Conservation (phyloP, 1,139 yeast species). For the Meyerozyma elateridarum region DNA sequence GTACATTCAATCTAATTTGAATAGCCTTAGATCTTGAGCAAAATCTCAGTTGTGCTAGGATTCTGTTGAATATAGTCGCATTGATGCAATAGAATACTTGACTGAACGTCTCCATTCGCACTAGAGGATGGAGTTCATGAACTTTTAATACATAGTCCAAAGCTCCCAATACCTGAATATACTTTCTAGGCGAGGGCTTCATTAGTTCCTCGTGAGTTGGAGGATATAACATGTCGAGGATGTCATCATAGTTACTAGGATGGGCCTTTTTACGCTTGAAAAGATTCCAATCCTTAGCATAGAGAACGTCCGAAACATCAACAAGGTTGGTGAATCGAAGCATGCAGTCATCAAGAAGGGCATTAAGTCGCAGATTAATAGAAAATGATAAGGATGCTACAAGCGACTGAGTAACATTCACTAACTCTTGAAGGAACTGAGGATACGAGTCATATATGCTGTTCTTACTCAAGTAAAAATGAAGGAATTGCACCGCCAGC, state of each 20-base stretch:
- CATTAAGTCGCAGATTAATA: constrained; percentile 54
- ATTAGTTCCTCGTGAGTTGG: constrained; percentile 57
- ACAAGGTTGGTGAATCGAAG: constrained; percentile 62
- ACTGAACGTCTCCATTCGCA: constrained; percentile 72
- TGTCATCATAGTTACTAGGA: constrained; percentile 59
- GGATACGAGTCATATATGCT: constrained; percentile 54
- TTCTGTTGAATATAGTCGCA: constrained; percentile 65
- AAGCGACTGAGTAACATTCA: constrained; percentile 55
- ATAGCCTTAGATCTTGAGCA: constrained; percentile 81
- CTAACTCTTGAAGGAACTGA: constrained; percentile 52
- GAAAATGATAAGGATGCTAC: constrained; percentile 62
- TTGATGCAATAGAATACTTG: constrained; percentile 79
- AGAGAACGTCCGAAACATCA: constrained; percentile 55
- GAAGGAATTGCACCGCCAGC: constrained; percentile 60
- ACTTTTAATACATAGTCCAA: constrained; percentile 78
- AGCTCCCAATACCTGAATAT: constrained; percentile 86
- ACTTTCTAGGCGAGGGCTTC: constrained; percentile 83
- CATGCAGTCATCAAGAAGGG: constrained; percentile 57
- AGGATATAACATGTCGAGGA: constrained; percentile 64
- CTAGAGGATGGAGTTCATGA: constrained; percentile 72
- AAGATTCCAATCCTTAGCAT: constrained; percentile 73
- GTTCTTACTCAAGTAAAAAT: constrained; percentile 58
- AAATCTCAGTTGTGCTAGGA: constrained; percentile 60
- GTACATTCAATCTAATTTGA: constrained; percentile 81
- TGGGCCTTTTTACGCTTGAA: constrained; percentile 47